Evolutionary conservation across 2,329 filamentous ascomycete genomes (phyloP), one percentile per base, ranked within the genome.

Genomic region (Penicillium palitans): DNA sequence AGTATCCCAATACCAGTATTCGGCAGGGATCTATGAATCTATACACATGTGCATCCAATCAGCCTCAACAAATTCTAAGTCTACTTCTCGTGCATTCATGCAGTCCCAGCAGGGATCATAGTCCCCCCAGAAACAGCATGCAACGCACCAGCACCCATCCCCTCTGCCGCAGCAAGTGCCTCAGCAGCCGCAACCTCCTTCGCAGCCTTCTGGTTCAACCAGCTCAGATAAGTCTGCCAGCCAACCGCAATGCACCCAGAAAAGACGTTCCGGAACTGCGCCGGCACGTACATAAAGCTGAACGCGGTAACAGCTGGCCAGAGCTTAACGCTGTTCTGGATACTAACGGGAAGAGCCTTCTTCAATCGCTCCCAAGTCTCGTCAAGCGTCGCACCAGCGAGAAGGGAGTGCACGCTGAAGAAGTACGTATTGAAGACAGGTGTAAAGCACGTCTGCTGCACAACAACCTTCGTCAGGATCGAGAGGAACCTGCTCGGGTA

Each of bases 191-290:
- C 78, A 62, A 85, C 83, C 65, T 81, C 78, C 49, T 79, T 79
- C 72, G 91, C 90, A 2, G 90, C 90, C 61, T 80, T 79, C 68
- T 88, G 83, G 68, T 96, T 96, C 69, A 96, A 75, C 74, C 87
- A 90, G 66, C 87, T 90, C 66, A 97, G 71, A 80, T 96, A 97
- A 0, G 91, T 92, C 82, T 96, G 93, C 93, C 93, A 97, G 0
- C 90, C 90, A 52, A 96, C 88, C 1, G 91, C 90, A 63, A 96
- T 83, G 7, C 89, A 78, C 1, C 90, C 91, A 0, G 89, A 86
- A 66, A 96, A 95, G 17, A 96, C 83, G 66, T 87, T 90, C 51
- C 93, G 81, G 74, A 91, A 93, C 70, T 93, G 87, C 48, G 91
- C 80, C 27, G 87, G 85, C 5, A 97, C 79, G 68, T 91, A 95